Base-by-base conservation (phyloP, 1,139 yeast genomes). In the Suhomyces taliae region DNA sequence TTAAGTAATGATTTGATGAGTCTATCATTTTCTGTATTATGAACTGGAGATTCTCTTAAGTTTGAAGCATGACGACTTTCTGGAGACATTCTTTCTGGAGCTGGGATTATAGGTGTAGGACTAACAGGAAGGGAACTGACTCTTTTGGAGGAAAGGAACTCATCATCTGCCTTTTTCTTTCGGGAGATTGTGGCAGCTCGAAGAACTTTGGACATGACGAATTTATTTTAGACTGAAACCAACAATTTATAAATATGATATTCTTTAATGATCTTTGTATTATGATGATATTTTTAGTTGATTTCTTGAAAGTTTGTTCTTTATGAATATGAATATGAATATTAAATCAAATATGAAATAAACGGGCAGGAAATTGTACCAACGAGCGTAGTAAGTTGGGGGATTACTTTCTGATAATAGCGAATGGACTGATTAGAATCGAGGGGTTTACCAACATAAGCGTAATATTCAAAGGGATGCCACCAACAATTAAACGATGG, bases 1-100 rank as follows among this genome's bases (percentile, higher is more conserved):
- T 71, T 70, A 41, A 69, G 54, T 26, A 69, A 53, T 8, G 64
- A 47, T 48, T 69, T 67, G 37, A 70, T 64, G 26, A 67, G 53
- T 37, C 60, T 57, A 45, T 68, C 72, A 45, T 58, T 53, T 26
- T 59, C 55, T 8, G 41, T 43, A 12, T 45, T 29, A 31, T 46
- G 43, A 27, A 29, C 39, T n/a, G 46, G 31, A 27, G 34, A 19
- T 19, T 19, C 24, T 27, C 7, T 29, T 26, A 15, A 26, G 27
- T 7, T 33, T 12, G 24, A 35, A n/a, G 14, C 10, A 26, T 2
- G 24, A 19, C 4, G 6, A 19, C 24, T 19, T 19, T 19, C 24
- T 19, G 19, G 32, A 29, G 32, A 29, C 4, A 11, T 29, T 29
- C 32, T 29, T 10, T 12, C 26, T 32, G 35, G 24, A 32, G 38